Conservation (phyloP, 148 eudicot genomes). For the Talinum fruticosum region DNA sequence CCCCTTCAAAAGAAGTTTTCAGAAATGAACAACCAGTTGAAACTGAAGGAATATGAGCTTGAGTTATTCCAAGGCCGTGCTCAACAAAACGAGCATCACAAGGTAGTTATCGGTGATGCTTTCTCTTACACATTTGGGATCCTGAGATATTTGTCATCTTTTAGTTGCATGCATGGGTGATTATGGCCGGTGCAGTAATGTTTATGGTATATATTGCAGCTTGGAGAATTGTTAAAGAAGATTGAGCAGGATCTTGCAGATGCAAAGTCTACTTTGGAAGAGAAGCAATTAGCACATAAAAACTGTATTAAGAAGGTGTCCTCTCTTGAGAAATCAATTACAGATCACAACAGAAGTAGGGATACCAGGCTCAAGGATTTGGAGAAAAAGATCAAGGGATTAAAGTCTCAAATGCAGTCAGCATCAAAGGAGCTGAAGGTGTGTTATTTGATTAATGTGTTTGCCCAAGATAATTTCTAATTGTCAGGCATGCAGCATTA, state of each 20-base stretch:
- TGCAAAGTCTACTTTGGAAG: conserved; percentile 61
- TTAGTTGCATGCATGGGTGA: background rate
- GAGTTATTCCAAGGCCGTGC: conserved; percentile 74
- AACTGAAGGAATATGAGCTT: conserved; percentile 81
- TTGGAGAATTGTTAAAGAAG: conserved; percentile 74
- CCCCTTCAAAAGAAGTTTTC: conserved; percentile 78
- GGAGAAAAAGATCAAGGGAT: conserved; percentile 72
- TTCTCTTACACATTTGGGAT: background rate
- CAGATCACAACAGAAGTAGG: conserved; percentile 65
- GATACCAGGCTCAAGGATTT: conserved; percentile 74
- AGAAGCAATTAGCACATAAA: conserved; percentile 53
- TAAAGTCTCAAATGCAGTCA: conserved; percentile 74
- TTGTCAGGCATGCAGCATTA: background rate
- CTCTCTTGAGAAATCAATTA: conserved; percentile 70
- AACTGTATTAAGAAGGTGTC: conserved; percentile 62
- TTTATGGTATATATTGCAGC: conserved; percentile 43
- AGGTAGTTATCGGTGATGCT: conserved; percentile 45
- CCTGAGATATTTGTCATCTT: background rate
- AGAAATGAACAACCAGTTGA: conserved; percentile 70
- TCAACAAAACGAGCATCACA: conserved; percentile 95
- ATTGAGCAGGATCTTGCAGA: conserved; percentile 84
- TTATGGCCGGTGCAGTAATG: background rate
- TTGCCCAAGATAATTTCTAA: background rate
- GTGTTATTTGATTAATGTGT: conserved; percentile 19
- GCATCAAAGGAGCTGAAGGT: conserved; percentile 88